phyloP scores from a whole-genome alignment of 345 rosid species.

The Physaria fendleri region DNA sequence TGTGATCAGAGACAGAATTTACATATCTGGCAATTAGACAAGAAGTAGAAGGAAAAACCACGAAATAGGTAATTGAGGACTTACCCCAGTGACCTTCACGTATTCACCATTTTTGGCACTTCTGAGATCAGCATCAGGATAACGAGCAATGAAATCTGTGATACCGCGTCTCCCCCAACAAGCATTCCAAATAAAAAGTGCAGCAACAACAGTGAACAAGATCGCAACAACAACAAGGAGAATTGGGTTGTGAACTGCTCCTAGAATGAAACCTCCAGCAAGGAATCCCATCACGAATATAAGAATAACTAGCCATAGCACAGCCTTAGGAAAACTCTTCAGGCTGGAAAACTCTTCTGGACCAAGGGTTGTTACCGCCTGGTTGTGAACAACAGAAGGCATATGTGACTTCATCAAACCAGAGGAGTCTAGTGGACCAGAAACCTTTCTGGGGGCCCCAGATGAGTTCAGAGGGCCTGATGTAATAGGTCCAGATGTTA shows the following conservation, averaged over 20 bases:
- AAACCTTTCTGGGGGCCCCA: constrained; percentile 87
- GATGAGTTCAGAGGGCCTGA: constrained; percentile 91
- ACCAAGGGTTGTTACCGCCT: constrained; percentile 74
- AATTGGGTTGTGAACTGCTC: constrained; percentile 91
- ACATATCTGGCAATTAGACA: not conserved
- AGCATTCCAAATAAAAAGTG: constrained; percentile 77
- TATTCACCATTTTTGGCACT: constrained; percentile 95
- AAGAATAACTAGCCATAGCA: constrained; percentile 77
- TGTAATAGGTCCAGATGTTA: constrained; percentile 93
- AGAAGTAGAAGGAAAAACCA: not conserved
- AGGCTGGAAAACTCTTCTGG: constrained; percentile 74
- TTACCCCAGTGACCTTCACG: constrained; percentile 99
- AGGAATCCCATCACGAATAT: constrained; percentile 97
- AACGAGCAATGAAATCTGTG: constrained; percentile 59
- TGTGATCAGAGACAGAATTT: not conserved
- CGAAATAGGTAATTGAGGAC: constrained; percentile 4
- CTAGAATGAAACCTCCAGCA: constrained; percentile 98
- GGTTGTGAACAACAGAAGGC: constrained; percentile 68
- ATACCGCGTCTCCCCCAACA: constrained; percentile 79
- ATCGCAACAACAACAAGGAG: constrained; percentile 86
- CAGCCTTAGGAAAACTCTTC: constrained; percentile 86
- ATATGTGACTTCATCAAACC: constrained; percentile 70
- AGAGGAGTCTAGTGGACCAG: constrained; percentile 85
- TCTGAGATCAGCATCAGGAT: constrained; percentile 94
- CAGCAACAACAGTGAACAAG: constrained; percentile 73